A percentile compares a stretch with the other conserved stretches of the same genome.
These are phyloP conservation scores for Buddleja alternifolia DNA, from an alignment of 257 asterid species.

Conservation along the genomic window DNA sequence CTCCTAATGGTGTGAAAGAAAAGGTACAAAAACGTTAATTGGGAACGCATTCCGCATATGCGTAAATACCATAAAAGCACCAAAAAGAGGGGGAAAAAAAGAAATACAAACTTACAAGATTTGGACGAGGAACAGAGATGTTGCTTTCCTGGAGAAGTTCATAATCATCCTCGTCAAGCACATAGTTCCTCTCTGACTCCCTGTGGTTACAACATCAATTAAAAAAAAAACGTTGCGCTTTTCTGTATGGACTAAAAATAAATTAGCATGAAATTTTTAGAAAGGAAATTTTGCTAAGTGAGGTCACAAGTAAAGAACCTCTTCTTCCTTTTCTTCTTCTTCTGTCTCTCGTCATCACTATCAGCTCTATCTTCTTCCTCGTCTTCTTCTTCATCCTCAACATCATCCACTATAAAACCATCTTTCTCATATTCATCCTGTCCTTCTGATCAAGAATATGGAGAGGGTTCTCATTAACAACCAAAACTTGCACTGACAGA, in stretches of 20 bases:
- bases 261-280: background rate
- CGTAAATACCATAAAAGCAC: background rate
- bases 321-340: constrained; percentile 86
- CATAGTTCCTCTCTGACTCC: constrained; percentile 69
- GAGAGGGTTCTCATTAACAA: constrained; percentile 21
- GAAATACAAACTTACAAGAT: constrained; percentile 31
- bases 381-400: constrained; percentile 76
- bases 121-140: constrained; percentile 87
- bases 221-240: background rate
- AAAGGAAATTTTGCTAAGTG: background rate
- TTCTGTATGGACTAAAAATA: background rate
- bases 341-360: constrained; percentile 77
- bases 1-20: constrained; percentile 46
- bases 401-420: constrained; percentile 89
- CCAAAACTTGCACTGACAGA: constrained; percentile 14
- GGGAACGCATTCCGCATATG: background rate
- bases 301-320: constrained; percentile 46
- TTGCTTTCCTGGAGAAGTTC: constrained; percentile 94
- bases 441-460: constrained; percentile 54
- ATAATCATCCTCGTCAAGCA: constrained; percentile 91
- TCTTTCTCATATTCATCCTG: constrained; percentile 95
- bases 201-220: constrained; percentile 35
- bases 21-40: background rate
- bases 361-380: constrained; percentile 77
- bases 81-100: background rate